These are phyloP conservation scores for Vigna unguiculata DNA, from an alignment of 306 rosid species.

Conservation along the genomic window DNA sequence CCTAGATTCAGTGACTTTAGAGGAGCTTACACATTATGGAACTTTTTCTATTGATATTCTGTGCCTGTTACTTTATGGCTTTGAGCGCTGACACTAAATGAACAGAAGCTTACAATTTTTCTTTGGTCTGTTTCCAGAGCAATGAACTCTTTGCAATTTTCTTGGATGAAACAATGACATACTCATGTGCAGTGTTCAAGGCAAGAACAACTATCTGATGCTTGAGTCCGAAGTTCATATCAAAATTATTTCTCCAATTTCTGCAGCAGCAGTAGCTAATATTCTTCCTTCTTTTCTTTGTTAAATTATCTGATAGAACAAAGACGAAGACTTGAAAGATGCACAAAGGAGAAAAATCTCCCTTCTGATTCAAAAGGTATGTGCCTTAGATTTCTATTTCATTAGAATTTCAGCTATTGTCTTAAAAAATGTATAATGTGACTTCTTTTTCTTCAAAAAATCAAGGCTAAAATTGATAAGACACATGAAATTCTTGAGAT, in stretches of 20 bases:
- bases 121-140: conserved; percentile 64
- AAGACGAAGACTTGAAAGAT: conserved; percentile 75
- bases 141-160: conserved; percentile 85
- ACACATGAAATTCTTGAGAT: conserved; percentile 88
- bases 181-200: conserved; percentile 86
- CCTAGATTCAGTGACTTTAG: not conserved
- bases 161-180: conserved; percentile 91
- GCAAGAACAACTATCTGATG: conserved; percentile 47
- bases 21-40: not conserved
- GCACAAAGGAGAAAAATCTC: conserved; percentile 84
- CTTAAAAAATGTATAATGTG: conserved; percentile 20
- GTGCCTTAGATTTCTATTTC: conserved; percentile 2
- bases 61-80: not conserved
- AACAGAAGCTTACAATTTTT: conserved; percentile 34
- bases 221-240: conserved; percentile 5
- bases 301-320: conserved; percentile 49
- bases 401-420: not conserved
- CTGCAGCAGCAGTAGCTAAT: not conserved
- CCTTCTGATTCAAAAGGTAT: conserved; percentile 68
- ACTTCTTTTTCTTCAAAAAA: conserved; percentile 16
- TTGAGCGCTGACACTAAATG: conserved; percentile 7
- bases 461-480: conserved; percentile 66
- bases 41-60: conserved; percentile 5
- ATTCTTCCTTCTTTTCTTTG: not conserved
- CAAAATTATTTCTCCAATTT: conserved; percentile 13